Percentiles rank a stretch among this genome's conserved stretches.
phyloP scores from a whole-genome alignment of 352 stramenopile species.

The Phytophthora syringae region DNA sequence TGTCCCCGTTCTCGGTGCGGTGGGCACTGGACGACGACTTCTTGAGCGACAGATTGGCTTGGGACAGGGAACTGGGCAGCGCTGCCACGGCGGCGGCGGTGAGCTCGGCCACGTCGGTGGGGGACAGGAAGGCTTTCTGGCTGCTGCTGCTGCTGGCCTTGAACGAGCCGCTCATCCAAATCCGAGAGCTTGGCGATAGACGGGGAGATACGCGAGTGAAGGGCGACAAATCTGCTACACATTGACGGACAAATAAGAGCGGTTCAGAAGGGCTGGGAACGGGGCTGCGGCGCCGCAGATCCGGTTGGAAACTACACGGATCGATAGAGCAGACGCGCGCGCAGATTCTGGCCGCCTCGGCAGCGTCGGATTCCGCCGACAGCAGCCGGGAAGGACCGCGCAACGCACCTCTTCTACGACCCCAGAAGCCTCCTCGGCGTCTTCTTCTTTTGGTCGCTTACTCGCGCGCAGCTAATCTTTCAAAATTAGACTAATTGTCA shows the following conservation, averaged over 20 bases:
- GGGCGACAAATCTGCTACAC: no score
- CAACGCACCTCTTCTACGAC: conserved; percentile 44
- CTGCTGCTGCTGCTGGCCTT: conserved; percentile 46
- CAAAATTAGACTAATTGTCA: conserved; percentile 11
- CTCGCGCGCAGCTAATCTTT: conserved; percentile 19
- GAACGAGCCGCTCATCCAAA: conserved; percentile 57
- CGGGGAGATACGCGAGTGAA: conserved; percentile 12
- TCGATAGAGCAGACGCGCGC: conserved; percentile 8
- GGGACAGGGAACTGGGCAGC: conserved; percentile 67
- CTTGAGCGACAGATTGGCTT: conserved; percentile 55
- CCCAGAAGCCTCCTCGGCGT: conserved; percentile 33
- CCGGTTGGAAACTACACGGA: conserved; percentile 1
- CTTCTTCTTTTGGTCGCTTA: conserved; percentile 41
- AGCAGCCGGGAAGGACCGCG: conserved; percentile 8
- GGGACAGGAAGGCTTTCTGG: conserved; percentile 78
- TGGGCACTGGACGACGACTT: conserved; percentile 56
- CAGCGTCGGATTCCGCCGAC: background rate
- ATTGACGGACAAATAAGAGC: conserved; percentile 24
- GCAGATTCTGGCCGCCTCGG: background rate
- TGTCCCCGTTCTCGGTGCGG: conserved; percentile 76
- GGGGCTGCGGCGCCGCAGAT: no score
- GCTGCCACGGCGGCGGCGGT: conserved; percentile 75
- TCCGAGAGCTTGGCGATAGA: background rate
- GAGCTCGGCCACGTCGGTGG: conserved; percentile 78
- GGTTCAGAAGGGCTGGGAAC: conserved; percentile 19